Evolutionary conservation across 495 filamentous ascomycete species (phyloP).

Genomic region (Penicillium lividum): DNA sequence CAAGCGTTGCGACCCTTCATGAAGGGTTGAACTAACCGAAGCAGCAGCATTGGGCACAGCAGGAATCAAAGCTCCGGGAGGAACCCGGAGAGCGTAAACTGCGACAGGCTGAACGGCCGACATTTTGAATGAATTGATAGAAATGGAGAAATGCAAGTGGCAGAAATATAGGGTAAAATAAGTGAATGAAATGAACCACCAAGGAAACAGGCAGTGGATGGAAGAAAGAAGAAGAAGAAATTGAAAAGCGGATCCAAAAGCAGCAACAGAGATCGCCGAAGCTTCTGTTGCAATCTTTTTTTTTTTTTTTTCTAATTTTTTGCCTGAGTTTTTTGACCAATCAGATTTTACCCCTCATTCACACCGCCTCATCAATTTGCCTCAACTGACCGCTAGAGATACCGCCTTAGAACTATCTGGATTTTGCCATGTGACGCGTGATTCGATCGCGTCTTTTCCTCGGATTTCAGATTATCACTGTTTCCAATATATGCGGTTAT

Average conservation of each 20-base stretch:
- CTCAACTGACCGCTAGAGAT: constrained; percentile 16
- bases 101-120: constrained; percentile 70
- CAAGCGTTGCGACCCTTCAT: constrained; percentile 16
- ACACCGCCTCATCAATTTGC: constrained; percentile 30
- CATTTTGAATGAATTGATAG: constrained; percentile 38
- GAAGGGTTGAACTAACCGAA: constrained; percentile 61
- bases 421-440: constrained; percentile 27
- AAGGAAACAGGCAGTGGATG: constrained; percentile 27
- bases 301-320: constrained; percentile 26
- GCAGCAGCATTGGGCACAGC: constrained; percentile 74
- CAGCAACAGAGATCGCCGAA: constrained; percentile 25
- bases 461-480: neutral
- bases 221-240: constrained; percentile 9
- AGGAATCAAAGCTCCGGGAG: constrained; percentile 72
- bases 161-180: constrained; percentile 17
- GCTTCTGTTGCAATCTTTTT: constrained; percentile 29
- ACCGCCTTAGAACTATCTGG: constrained; percentile 23
- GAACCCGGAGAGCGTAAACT: constrained; percentile 87
- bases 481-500: constrained; percentile 20
- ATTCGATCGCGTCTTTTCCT: constrained; percentile 15
- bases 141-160: constrained; percentile 16
- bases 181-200: constrained; percentile 27
- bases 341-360: constrained; percentile 2
- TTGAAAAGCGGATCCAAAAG: constrained; percentile 29
- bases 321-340: constrained; percentile 15